These are phyloP conservation scores for Globisporangium parvum DNA, from an alignment of 352 stramenopile species.

Conservation along the genomic window DNA sequence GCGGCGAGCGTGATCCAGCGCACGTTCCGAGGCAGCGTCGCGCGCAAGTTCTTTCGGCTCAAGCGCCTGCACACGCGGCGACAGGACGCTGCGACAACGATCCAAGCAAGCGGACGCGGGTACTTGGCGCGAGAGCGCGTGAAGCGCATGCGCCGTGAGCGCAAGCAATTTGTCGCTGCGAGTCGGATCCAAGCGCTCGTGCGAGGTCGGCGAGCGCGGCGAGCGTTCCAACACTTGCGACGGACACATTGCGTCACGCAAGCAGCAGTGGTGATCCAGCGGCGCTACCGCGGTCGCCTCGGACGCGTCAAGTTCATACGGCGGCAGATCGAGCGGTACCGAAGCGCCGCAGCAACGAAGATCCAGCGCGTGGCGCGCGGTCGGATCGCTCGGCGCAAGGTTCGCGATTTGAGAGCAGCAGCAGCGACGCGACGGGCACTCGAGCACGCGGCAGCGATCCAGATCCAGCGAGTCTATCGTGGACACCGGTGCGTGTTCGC, in stretches of 20 bases:
- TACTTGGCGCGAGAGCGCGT: constrained; percentile 26
- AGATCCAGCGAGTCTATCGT: constrained; percentile 71
- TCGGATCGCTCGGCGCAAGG: constrained; percentile 26
- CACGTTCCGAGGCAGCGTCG: constrained; percentile 48
- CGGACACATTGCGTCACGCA: constrained; percentile 23
- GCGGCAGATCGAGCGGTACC: constrained; percentile 48
- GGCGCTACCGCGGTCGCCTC: constrained; percentile 61
- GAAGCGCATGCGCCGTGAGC: constrained; percentile 18
- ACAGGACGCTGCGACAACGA: constrained; percentile 36
- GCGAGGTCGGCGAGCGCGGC: constrained; percentile 40
- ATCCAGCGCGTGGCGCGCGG: constrained; percentile 53
- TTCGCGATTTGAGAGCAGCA: constrained; percentile 26
- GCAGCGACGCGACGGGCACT: constrained; percentile 20
- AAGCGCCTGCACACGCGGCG: constrained; percentile 35
- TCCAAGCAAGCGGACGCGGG: constrained; percentile 44
- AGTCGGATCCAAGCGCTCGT: constrained; percentile 56
- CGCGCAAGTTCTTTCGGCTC: constrained; percentile 54
- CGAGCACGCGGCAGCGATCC: constrained; percentile 36
- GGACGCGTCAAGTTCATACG: constrained; percentile 58
- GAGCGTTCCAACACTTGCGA: constrained; percentile 19
- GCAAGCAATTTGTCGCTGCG: constrained; percentile 28
- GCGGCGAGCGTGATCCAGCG: constrained; percentile 55
- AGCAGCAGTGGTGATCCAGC: constrained; percentile 57
- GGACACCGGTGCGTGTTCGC: constrained; percentile 36
- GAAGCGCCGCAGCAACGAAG: constrained; percentile 28